Conservation (phyloP, 1,139 yeast species). For the Hansenula sp. region DNA sequence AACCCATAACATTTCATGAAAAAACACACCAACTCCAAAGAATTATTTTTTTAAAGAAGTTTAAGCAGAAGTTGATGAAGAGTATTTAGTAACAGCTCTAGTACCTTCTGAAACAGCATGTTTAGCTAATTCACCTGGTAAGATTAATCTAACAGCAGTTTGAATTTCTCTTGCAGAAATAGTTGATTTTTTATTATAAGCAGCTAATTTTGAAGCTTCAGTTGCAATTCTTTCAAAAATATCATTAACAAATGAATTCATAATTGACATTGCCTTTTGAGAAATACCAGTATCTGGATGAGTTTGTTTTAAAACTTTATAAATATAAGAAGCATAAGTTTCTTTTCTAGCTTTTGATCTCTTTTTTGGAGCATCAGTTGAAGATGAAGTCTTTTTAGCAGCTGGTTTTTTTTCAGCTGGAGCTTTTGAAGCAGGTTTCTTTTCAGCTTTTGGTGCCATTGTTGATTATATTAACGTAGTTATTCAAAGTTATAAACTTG, state of each 20-base stretch:
- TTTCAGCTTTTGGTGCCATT: conserved; percentile 98
- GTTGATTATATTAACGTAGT: conserved; percentile 15
- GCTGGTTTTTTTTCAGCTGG: conserved; percentile 97
- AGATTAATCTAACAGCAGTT: conserved; percentile 97
- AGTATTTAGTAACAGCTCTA: conserved; percentile 99
- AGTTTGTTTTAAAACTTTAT: conserved; percentile 98
- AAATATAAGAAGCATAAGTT: conserved; percentile 96
- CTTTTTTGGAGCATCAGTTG: conserved; percentile 80
- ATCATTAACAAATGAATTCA: conserved; percentile 98
- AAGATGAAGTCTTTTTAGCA: conserved; percentile 87
- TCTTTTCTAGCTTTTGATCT: conserved; percentile 97
- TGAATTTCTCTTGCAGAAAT: conserved; percentile 99
- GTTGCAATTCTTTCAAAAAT: conserved; percentile 93
- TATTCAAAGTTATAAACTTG: not conserved
- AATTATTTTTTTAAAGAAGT: not conserved
- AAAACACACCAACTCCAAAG: not conserved
- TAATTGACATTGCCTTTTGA: conserved; percentile 97
- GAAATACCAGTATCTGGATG: conserved; percentile 99
- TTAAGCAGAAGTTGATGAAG: conserved; percentile 65
- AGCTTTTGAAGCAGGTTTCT: conserved; percentile 98
- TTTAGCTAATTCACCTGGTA: conserved; percentile 99
- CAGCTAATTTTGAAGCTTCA: conserved; percentile 99
- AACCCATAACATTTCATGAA: conserved; percentile 3
- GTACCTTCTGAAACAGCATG: conserved; percentile 99
- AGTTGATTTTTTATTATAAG: conserved; percentile 98